phyloP scores from a whole-genome alignment of 2,329 filamentous ascomycete genomes.

The Epichloe typhina region DNA sequence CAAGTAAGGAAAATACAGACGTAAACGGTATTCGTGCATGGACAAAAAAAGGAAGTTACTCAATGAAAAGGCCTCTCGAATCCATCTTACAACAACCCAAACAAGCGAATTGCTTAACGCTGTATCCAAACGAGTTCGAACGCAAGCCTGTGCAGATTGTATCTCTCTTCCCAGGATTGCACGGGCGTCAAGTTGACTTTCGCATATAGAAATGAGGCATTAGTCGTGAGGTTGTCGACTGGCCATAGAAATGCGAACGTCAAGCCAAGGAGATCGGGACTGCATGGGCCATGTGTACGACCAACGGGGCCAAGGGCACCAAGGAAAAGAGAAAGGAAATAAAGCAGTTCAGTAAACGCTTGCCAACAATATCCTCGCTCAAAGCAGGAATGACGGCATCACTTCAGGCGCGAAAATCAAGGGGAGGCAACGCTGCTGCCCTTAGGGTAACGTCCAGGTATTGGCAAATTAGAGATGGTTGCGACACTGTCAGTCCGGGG shows the following conservation, averaged over 20 bases:
- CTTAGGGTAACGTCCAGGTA: conserved; percentile 54
- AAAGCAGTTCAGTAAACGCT: neutral
- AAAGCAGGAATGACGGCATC: neutral
- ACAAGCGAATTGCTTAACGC: neutral
- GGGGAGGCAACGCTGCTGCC: conserved; percentile 25
- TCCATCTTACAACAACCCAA: neutral
- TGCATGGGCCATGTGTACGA: neutral
- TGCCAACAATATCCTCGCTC: neutral
- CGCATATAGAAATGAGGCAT: too few relatives aligned
- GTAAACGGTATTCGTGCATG: neutral
- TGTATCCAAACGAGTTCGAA: neutral
- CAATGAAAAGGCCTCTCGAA: neutral
- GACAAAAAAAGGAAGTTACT: neutral
- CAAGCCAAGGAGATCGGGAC: neutral
- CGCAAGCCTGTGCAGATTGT: neutral
- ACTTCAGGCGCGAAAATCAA: conserved; percentile 1
- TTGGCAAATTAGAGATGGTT: conserved; percentile 51
- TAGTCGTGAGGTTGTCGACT: neutral
- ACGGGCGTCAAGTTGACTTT: neutral
- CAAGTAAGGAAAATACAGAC: neutral
- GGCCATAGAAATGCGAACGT: neutral
- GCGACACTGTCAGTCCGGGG: conserved; percentile 31
- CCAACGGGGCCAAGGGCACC: neutral
- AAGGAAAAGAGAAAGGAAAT: neutral
- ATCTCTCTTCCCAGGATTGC: neutral